Base-by-base conservation (phyloP, 371 early-diverging fungal species). In the Haplosporangium sp. region DNA sequence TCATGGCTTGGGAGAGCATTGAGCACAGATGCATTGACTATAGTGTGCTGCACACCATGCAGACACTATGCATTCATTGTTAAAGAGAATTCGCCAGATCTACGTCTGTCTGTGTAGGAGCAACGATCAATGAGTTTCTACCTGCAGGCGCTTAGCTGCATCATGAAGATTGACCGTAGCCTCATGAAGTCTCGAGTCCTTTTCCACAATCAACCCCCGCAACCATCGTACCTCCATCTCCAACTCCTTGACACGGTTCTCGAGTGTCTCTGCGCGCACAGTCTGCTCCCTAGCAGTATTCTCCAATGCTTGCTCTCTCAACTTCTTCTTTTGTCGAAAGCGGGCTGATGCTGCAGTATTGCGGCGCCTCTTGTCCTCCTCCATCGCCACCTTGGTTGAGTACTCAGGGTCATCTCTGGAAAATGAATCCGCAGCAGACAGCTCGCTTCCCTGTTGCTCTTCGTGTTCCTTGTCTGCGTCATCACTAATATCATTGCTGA, bases 261-360 rank as follows among this genome's bases (percentile, higher is more conserved):
- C 95, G 62, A 96, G 86, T 13, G 62, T 71, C 23, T 90, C 88
- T 16, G 91, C 90, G 71, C 91, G 92, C 21, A 83, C 86, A 7
- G 91, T 86, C 93, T 96, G 91, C 55, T 94, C 95, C 51, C 84
- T 84, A 0, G 96, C 95, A 0, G 92, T 91, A 38, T 86, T 87
- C 74, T 95, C 95, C 50, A 97, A 84, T 5, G 87, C 91, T 84
- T 95, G 92, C 79, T 97, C 97, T 42, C 93, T 88, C 73, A 87
- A 64, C 83, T 95, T 95, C 83, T 97, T 98, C 87, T 96, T 96
- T 56, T 95, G 87, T 3, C 98, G 87, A 87, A 98, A 98, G 12
- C 98, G 87, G 13, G 97, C 97, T 16, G 95, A 95, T 8, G 98
- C 98, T 0, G 92, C 95, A 3, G 97, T 98, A 86, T 98, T 98